phyloP scores from a whole-genome alignment of 805 yeast species.

The Torulaspora indica region DNA sequence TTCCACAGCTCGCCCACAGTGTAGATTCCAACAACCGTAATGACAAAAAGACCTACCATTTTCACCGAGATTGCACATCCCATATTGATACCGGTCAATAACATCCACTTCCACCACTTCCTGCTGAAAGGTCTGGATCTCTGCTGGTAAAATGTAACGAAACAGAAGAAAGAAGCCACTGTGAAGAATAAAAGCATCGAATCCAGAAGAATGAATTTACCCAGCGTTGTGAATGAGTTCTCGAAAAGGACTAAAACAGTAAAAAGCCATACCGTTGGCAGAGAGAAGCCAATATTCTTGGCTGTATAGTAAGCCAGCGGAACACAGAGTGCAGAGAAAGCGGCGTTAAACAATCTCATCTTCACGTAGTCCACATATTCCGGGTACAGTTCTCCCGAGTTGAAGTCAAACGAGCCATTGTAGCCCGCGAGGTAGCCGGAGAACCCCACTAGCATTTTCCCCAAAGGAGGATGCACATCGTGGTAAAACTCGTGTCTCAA shows the following conservation, averaged over 20 bases:
- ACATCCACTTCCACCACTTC: conserved; percentile 94
- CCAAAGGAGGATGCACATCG: conserved; percentile 86
- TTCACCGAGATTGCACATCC: conserved; percentile 92
- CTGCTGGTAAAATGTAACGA: conserved; percentile 51
- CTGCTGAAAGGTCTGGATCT: conserved; percentile 51
- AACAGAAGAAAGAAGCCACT: conserved; percentile 58
- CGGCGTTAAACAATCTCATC: conserved; percentile 70
- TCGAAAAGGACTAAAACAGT: conserved; percentile 62
- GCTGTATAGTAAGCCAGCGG: conserved; percentile 71
- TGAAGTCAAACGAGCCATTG: conserved; percentile 70
- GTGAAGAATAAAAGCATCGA: conserved; percentile 75
- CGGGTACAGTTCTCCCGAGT: conserved; percentile 61
- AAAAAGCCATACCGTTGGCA: conserved; percentile 54
- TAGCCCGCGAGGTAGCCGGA: conserved; percentile 81
- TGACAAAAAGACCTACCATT: conserved; percentile 94
- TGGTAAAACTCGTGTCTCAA: conserved; percentile 74
- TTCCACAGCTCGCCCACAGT: conserved; percentile 85
- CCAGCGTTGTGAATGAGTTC: conserved; percentile 61
- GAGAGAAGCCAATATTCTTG: conserved; percentile 50
- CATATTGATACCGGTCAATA: conserved; percentile 75
- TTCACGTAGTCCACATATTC: conserved; percentile 52
- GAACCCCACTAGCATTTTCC: conserved; percentile 73
- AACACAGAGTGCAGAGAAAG: conserved; percentile 60
- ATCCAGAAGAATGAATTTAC: conserved; percentile 71
- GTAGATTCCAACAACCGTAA: conserved; percentile 82